phyloP scores from a whole-genome alignment of 2,329 filamentous ascomycete species.

The Colletotrichum chrysophilum region DNA sequence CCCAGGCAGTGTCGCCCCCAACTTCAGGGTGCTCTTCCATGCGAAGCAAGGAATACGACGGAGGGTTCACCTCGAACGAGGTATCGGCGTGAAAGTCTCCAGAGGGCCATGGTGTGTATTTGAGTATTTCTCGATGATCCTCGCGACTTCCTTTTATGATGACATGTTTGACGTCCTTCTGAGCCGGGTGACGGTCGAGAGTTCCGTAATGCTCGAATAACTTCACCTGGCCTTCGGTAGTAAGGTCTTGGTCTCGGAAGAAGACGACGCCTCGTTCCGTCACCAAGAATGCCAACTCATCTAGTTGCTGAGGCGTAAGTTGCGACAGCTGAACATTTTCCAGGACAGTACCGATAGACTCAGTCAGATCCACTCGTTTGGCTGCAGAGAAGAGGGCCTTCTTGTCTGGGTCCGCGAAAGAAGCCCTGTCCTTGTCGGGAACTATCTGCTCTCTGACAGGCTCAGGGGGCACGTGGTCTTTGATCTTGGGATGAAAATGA shows the following conservation, averaged over 20 bases:
- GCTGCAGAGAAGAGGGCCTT: conserved; percentile 44
- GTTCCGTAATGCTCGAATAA: conserved; percentile 54
- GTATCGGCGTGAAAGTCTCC: conserved; percentile 56
- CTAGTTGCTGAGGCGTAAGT: conserved; percentile 47
- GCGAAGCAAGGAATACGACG: conserved; percentile 53
- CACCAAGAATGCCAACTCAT: conserved; percentile 54
- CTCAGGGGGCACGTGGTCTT: conserved; percentile 43
- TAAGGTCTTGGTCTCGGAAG: conserved; percentile 53
- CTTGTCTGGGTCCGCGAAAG: conserved; percentile 49
- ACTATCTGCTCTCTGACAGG: conserved; percentile 31
- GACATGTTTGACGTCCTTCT: conserved; percentile 47
- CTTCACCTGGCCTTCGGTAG: conserved; percentile 43
- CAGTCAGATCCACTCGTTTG: conserved; percentile 44
- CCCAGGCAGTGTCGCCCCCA: conserved; percentile 53
- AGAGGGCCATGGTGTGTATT: conserved; percentile 52
- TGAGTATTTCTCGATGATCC: conserved; percentile 48
- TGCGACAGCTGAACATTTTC: conserved; percentile 48
- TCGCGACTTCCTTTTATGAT: conserved; percentile 49
- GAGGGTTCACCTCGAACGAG: conserved; percentile 56
- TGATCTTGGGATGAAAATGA: conserved; percentile 51
- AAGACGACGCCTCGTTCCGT: conserved; percentile 53
- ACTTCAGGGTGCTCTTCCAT: conserved; percentile 55
- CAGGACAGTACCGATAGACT: conserved; percentile 45
- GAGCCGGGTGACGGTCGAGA: conserved; percentile 51
- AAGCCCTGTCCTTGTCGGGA: conserved; percentile 41